Conservation (phyloP, 768 basidiomycete genomes). For the Xerocomellus intermedius region DNA sequence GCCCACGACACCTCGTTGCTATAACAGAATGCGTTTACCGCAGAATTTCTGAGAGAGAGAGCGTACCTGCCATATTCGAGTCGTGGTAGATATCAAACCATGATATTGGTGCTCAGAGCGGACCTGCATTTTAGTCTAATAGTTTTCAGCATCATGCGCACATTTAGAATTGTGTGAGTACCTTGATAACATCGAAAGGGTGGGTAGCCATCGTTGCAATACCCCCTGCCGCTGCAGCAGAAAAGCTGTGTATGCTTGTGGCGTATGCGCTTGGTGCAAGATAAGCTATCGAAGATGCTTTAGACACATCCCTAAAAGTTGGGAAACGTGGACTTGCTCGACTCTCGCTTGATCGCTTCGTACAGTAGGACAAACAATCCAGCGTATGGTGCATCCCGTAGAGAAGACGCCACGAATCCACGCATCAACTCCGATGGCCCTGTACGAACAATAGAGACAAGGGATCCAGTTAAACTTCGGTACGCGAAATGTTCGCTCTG, state of each 20-base stretch:
- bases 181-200: constrained; percentile 94
- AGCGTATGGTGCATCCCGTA: constrained; percentile 94
- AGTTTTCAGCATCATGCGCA: constrained; percentile 1
- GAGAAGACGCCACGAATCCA: constrained; percentile 81
- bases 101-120: constrained; percentile 75
- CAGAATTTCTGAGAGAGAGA: background rate
- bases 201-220: constrained; percentile 85
- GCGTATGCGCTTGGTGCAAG: constrained; percentile 45
- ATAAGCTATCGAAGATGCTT: constrained; percentile 32
- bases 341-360: constrained; percentile 78
- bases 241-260: constrained; percentile 54
- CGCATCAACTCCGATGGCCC: constrained; percentile 82
- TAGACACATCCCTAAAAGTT: constrained; percentile 2
- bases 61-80: constrained; percentile 68
- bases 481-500: constrained; percentile 82
- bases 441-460: constrained; percentile 58
- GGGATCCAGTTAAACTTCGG: constrained; percentile 54
- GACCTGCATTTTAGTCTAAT: constrained; percentile 89
- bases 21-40: background rate
- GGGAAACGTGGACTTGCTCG: constrained; percentile 44
- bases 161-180: constrained; percentile 24
- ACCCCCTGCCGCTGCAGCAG: constrained; percentile 79
- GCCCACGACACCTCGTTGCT: constrained; percentile 80
- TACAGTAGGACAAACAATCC: constrained; percentile 88
- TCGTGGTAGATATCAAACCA: constrained; percentile 61